Base-by-base conservation (phyloP, 1,284 basidiomycete species). In the Pyrrhoderma noxium region DNA sequence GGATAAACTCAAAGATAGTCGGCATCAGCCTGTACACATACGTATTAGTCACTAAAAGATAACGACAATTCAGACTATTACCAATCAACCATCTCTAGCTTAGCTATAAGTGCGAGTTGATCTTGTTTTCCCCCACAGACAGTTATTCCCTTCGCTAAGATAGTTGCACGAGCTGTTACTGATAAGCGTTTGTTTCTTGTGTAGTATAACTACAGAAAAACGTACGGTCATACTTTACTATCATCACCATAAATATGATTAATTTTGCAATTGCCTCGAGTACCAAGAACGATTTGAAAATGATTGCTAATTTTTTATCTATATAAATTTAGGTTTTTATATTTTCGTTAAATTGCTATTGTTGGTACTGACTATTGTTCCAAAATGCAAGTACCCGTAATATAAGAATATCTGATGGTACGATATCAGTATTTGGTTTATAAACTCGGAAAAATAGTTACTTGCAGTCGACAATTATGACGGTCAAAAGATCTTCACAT, bases 361-460 rank as follows among this genome's bases (percentile, higher is more conserved):
- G 44, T 27, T 8, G 31, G 22, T 5, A 27, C 48, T 34, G 31
- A 34, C 48, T 19, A 18, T 31, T 11, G 19, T n/a, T 19, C 19
- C 34, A 49, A 8, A 49, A 34, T 16, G 48, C 48, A 8, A 42
- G 3, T 23, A 49, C 48, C 8, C 48, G 19, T 3, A 49, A 42
- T 11, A 31, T 16, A 31, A 49, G 39, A 21, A 49, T 42, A 40
- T 49, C 48, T 49, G 38, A 4, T 34, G 22, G 19, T 16, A 34
- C 27, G 11, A 5, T 5, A 5, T 31, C 5, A 31, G 27, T 5
- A 5, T 5, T 11, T 31, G n/a, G n/a, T 31, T 11, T 31, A 31
- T 31, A 11, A 31, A 11, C 27, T 31, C 27, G 27, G 27, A 5
- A 31, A 5, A 31, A 5, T 5, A 31, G 27, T 5, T 31, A 31